These are phyloP conservation scores for Termitomyces sp. DNA, from an alignment of 768 basidiomycete genomes.

Conservation along the genomic window DNA sequence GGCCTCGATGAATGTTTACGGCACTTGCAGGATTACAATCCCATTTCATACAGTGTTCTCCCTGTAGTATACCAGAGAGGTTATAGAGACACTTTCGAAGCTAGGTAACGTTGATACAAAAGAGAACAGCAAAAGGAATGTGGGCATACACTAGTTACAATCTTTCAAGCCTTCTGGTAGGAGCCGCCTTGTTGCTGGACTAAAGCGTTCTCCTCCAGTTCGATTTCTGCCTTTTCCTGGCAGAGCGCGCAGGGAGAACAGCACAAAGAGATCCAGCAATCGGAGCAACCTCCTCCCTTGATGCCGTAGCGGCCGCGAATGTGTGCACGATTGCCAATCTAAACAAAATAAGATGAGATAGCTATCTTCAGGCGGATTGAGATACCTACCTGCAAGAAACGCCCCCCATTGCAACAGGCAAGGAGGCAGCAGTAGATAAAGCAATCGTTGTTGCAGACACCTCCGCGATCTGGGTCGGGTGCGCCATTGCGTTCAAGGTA, in stretches of 20 bases:
- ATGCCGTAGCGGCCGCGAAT: conserved; percentile 38
- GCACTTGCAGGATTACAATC: too few species aligned
- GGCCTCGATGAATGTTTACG: too few species aligned
- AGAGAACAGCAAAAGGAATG: background rate
- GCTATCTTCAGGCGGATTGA: too few species aligned
- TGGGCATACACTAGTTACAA: background rate
- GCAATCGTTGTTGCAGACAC: conserved; percentile 29
- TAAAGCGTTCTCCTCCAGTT: conserved; percentile 33
- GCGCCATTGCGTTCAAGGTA: conserved; percentile 29
- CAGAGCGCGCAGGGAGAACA: conserved; percentile 42
- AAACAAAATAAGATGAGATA: too few species aligned
- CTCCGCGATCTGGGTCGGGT: conserved; percentile 37
- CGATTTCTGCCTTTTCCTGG: conserved; percentile 41
- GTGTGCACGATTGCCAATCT: conserved; percentile 3
- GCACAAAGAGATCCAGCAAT: conserved; percentile 32
- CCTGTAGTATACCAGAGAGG: too few species aligned
- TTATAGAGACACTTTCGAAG: background rate
- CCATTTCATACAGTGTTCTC: too few species aligned
- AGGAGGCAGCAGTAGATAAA: conserved; percentile 24
- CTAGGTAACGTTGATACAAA: too few species aligned
- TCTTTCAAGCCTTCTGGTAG: conserved; percentile 10
- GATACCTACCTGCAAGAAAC: conserved; percentile 31
- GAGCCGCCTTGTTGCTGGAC: conserved; percentile 19
- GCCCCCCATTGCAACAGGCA: conserved; percentile 24
- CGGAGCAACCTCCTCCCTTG: conserved; percentile 30